These are phyloP conservation scores for Claviceps sorghi DNA, from an alignment of 2,329 filamentous ascomycete genomes.

Conservation along the genomic window DNA sequence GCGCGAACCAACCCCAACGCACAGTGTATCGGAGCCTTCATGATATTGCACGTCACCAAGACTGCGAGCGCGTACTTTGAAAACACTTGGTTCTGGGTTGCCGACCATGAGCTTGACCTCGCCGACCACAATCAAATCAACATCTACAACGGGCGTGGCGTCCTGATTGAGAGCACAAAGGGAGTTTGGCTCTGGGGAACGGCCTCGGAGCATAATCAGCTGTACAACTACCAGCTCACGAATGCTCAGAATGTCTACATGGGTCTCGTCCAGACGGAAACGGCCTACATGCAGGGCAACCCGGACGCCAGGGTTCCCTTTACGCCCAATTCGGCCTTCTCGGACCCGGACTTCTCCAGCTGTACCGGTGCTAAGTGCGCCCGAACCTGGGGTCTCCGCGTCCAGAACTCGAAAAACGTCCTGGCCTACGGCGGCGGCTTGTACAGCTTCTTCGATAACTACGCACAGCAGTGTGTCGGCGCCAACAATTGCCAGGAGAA, in stretches of 20 bases:
- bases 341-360: conserved; percentile 53
- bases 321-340: conserved; percentile 38
- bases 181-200: conserved; percentile 75
- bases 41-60: conserved; percentile 51
- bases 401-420: conserved; percentile 51
- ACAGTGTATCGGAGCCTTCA: conserved; percentile 60
- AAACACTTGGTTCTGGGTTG: conserved; percentile 82
- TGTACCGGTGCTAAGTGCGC: conserved; percentile 45
- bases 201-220: conserved; percentile 47
- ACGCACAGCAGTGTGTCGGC: conserved; percentile 53
- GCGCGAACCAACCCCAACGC: conserved; percentile 44
- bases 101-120: conserved; percentile 78
- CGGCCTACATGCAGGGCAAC: conserved; percentile 76
- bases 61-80: conserved; percentile 62
- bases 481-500: conserved; percentile 61
- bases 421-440: conserved; percentile 59
- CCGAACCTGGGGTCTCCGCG: conserved; percentile 64
- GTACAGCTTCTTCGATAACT: conserved; percentile 78
- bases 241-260: conserved; percentile 70
- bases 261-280: conserved; percentile 77
- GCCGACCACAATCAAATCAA: conserved; percentile 62
- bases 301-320: conserved; percentile 57
- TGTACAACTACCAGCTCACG: conserved; percentile 75
- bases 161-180: conserved; percentile 59
- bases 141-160: conserved; percentile 77